These are phyloP conservation scores for Mycena olivaceomarginata DNA, from an alignment of 768 basidiomycete species.

Conservation along the genomic window DNA sequence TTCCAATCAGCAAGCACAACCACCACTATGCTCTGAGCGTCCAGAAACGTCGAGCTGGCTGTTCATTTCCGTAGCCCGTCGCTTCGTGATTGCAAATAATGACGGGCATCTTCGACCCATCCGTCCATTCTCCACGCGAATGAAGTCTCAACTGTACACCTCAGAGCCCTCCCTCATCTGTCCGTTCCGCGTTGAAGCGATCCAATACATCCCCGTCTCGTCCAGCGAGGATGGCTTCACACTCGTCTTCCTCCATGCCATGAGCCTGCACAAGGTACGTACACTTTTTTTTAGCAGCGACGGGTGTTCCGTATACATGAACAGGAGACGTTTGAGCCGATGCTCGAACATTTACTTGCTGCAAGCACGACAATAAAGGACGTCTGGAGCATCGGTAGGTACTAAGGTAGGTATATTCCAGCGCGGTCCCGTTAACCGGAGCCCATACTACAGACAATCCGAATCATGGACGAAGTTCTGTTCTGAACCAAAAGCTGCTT, in stretches of 20 bases:
- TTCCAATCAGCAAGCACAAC: too few relatives aligned
- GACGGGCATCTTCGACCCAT: background rate
- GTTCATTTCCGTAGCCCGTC: too few relatives aligned
- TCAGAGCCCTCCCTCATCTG: constrained; percentile 20
- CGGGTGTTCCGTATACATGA: background rate
- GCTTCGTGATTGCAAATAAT: background rate
- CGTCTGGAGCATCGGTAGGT: constrained; percentile 31
- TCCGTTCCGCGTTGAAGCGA: constrained; percentile 22
- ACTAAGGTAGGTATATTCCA: background rate
- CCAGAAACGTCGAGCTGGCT: too few relatives aligned
- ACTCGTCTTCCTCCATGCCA: constrained; percentile 30
- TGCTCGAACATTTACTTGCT: constrained; percentile 18
- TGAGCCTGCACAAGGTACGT: constrained; percentile 28
- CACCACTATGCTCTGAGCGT: too few relatives aligned
- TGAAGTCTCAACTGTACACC: constrained; percentile 23
- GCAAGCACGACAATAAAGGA: constrained; percentile 8
- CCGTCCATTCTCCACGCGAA: background rate
- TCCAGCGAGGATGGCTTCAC: constrained; percentile 24
- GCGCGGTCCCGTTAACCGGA: too few relatives aligned
- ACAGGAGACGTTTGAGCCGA: constrained; percentile 27
- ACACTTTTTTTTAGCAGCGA: too few relatives aligned
- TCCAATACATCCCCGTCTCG: constrained; percentile 16
- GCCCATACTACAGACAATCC: background rate
- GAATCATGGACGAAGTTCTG: constrained; percentile 26
- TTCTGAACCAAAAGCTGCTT: constrained; percentile 22